Evolutionary conservation across 2,329 filamentous ascomycete genomes (phyloP), one percentile per base, ranked within the genome.

Genomic region (Podosphaera aphanis): DNA sequence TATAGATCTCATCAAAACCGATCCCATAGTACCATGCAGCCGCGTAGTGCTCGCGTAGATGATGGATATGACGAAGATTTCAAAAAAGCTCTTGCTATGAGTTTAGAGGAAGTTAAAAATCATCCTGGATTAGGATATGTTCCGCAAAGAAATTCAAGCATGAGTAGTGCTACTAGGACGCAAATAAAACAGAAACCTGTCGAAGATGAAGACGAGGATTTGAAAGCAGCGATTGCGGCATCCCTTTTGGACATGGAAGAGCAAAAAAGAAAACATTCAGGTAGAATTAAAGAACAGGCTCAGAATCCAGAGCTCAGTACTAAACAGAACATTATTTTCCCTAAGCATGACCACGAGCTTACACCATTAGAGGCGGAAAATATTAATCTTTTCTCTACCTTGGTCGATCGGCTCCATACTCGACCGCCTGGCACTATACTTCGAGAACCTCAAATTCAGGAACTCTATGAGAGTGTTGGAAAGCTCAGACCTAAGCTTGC

Each of bases 401-500:
- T 98, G 33, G 90, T 98, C 10, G 90, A 98, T 59, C 77, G 92
- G 29, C 65, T 98, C 36, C 88, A 95, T 60, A 90, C 92, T 48
- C 90, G 98, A 56, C 83, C 90, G 0, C 86, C 86, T 0, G 90
- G 90, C 0, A 95, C 90, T 0, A 94, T 98, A 45, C 64, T 98
- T n/a, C 73, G 90, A 43, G 90, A 98, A 57, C 90, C 90, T 1
- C 90, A 95, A 60, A 94, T 98, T 44, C 90, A 98, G 62, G 90
- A 98, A 63, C 68, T 98, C 3, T 98, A 98, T 60, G 90, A 95
- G 58, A 92, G 86, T 55, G 95, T 98, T 55, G 85, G 88, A n/a
- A 72, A 84, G 15, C 66, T 98, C 50, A 74, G 90, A 43, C 90
- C 90, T 1, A 98, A 98, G 61, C 68, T 98, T 46, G 90, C 90